Base-by-base conservation (phyloP, 1,284 basidiomycete genomes). In the Chalciporus sp. region DNA sequence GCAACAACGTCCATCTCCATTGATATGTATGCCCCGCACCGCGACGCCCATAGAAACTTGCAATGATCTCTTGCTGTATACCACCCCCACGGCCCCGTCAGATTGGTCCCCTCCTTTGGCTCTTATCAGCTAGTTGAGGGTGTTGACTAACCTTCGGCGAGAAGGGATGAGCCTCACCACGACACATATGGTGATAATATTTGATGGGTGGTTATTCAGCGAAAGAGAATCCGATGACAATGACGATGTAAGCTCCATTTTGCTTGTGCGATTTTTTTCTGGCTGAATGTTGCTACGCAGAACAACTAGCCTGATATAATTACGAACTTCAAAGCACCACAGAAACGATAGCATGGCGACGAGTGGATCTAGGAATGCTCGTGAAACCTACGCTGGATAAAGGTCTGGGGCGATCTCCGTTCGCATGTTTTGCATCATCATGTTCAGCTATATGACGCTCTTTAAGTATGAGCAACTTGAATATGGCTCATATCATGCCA, bases 171-270 rank as follows among this genome's bases (percentile, higher is more conserved):
- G 64, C 1, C 78, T 71, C 54, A 42, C 52, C 5, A 48, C 56
- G 17, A 77, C 79, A 0, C 76, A 80, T 52, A 58, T 81, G 53
- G 80, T 79, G 5, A 71, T 69, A 42, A 59, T 81, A 28, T 47
- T 82, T 33, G 61, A 71, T 29, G 73, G 68, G 11, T 62, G 58
- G 14, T 26, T 58, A 1, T 60, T 79, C 27, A 57, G 48, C 0
- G 39, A 60, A 19, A 60, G 66, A 11, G 70, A 74, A 41, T 71
- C 71, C 23, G 23, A 44, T 20, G 44, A n/a, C 1, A 0, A 23
- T 35, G 49, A 58, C 12, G 27, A 58, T 20, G 60, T 65, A 14
- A 4, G 60, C 14, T 11, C 6, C 0, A 20, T 45, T 40, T 4
- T 9, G 1, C 26, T 49, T 37, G 35, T n/a, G n/a, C n/a, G 7